phyloP scores from a whole-genome alignment of 352 stramenopile genomes.

The Globisporangium spiculum region DNA sequence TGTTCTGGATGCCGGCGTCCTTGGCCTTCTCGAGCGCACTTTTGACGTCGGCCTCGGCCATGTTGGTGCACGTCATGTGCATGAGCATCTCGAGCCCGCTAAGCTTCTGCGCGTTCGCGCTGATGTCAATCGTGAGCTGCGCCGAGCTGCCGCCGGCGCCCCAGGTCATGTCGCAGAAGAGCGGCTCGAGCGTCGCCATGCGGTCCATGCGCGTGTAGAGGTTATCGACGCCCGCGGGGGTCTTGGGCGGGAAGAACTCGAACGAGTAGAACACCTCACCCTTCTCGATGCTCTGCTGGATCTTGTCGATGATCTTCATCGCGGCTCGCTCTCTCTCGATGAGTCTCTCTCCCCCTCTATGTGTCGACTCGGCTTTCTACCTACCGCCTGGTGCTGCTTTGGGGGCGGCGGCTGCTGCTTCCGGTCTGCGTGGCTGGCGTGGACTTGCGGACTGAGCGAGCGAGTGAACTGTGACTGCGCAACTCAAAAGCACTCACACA shows the following conservation, averaged over 20 bases:
- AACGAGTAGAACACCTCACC: slow-evolving; percentile 94
- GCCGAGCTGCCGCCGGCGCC: slow-evolving; percentile 96
- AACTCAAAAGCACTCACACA: not conserved
- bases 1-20: slow-evolving; percentile 96
- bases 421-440: slow-evolving; percentile 12
- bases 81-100: slow-evolving; percentile 92
- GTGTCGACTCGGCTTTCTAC: too few species aligned
- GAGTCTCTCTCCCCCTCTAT: not conserved
- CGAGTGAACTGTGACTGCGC: not conserved
- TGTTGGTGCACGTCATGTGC: slow-evolving; percentile 99
- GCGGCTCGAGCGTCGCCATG: slow-evolving; percentile 92
- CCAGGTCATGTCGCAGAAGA: slow-evolving; percentile 99
- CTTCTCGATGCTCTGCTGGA: slow-evolving; percentile 70
- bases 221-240: slow-evolving; percentile 95
- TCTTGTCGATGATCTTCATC: slow-evolving; percentile 92
- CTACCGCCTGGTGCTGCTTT: too few species aligned
- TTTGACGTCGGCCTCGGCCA: slow-evolving; percentile 92
- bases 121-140: slow-evolving; percentile 95
- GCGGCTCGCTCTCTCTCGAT: not conserved
- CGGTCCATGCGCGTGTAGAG: slow-evolving; percentile 96
- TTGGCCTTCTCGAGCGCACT: slow-evolving; percentile 90
- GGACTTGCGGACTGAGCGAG: slow-evolving; percentile 5
- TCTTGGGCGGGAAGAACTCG: slow-evolving; percentile 99
- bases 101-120: slow-evolving; percentile 90
- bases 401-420: not conserved